Conservation (phyloP, 768 basidiomycete species). For the Naematelia encephala region DNA sequence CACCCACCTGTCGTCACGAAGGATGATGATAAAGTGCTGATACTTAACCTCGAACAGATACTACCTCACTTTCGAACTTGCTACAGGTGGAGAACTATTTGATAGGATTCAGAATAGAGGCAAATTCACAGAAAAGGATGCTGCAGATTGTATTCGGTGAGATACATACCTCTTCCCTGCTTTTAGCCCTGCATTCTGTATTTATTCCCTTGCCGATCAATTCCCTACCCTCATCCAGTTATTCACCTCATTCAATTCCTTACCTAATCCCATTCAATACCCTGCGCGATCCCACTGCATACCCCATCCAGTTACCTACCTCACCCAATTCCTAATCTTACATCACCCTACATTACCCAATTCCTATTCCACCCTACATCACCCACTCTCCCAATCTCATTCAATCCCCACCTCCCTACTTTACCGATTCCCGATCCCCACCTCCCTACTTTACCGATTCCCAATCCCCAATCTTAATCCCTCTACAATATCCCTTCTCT, state of each 20-base stretch:
- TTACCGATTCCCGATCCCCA: background rate
- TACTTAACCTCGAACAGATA: conserved; percentile 56
- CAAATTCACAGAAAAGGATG: conserved; percentile 91
- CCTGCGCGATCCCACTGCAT: no score
- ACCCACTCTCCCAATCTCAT: background rate
- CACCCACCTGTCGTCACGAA: background rate
- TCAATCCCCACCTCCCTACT: background rate
- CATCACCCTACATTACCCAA: background rate
- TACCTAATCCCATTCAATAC: no score
- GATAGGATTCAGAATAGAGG: conserved; percentile 78
- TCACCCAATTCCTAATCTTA: background rate
- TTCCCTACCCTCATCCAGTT: no score
- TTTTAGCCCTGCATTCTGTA: background rate
- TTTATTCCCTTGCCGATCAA: no score
- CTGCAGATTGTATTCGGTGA: conserved; percentile 69
- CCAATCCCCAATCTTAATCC: background rate
- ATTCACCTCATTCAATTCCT: background rate
- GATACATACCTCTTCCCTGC: conserved; percentile 39
- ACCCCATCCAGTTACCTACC: background rate
- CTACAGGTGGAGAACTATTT: conserved; percentile 90
- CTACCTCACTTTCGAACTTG: conserved; percentile 93
- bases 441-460: background rate
- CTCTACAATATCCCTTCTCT: background rate
- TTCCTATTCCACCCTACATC: background rate
- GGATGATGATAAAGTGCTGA: background rate